phyloP scores from a whole-genome alignment of 2,329 filamentous ascomycete species.

The Orbilia brochopaga region DNA sequence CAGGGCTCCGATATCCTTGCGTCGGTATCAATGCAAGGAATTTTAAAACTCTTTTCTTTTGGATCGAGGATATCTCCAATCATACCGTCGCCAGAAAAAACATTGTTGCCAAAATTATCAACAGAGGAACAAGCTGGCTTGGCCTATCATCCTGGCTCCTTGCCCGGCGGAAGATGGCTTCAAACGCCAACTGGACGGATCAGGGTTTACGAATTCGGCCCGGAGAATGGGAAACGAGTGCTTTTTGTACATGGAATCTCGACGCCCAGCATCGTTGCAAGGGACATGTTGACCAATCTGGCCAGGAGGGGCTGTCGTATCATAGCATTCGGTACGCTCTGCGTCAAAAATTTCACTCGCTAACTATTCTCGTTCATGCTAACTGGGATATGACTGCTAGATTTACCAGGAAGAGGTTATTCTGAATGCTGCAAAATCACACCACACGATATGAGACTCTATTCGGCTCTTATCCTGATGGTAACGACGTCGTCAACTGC shows the following conservation, averaged over 20 bases:
- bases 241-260: slow-evolving; percentile 81
- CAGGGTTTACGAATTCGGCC: slow-evolving; percentile 81
- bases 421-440: slow-evolving; percentile 70
- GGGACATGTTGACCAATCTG: slow-evolving; percentile 70
- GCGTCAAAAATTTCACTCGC: background rate
- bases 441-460: slow-evolving; percentile 70
- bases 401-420: slow-evolving; percentile 78
- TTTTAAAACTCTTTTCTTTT: slow-evolving; percentile 14
- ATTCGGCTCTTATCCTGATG: slow-evolving; percentile 70
- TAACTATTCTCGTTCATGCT: background rate
- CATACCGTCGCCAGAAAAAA: slow-evolving; percentile 58
- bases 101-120: slow-evolving; percentile 57
- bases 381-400: slow-evolving; percentile 57
- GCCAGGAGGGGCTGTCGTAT: slow-evolving; percentile 72
- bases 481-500: slow-evolving; percentile 64
- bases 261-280: slow-evolving; percentile 74
- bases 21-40: slow-evolving; percentile 10
- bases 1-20: background rate
- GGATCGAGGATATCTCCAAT: slow-evolving; percentile 29
- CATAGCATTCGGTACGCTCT: slow-evolving; percentile 72
- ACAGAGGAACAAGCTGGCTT: slow-evolving; percentile 58
- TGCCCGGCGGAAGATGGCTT: slow-evolving; percentile 74
- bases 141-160: slow-evolving; percentile 72
- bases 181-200: slow-evolving; percentile 72
- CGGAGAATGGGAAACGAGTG: slow-evolving; percentile 72